These are phyloP conservation scores for Ulvella scutata DNA, from an alignment of 139 green algal species.

Conservation along the genomic window DNA sequence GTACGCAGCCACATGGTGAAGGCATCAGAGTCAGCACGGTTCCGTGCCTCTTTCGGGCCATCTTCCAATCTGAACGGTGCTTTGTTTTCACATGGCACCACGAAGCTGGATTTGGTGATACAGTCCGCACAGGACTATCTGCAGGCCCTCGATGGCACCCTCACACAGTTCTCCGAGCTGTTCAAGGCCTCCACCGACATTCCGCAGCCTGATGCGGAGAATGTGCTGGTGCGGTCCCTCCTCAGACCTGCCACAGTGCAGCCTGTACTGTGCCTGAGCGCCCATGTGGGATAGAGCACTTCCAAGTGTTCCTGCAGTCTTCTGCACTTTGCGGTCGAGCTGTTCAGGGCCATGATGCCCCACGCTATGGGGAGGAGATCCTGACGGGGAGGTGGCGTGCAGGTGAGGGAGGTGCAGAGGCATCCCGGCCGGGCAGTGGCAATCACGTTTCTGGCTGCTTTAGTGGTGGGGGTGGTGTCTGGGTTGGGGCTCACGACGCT, in stretches of 20 bases:
- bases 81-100: background rate
- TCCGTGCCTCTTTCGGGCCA: background rate
- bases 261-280: no score
- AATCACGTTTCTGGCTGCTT: background rate
- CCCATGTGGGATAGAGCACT: no score
- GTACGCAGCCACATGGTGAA: background rate
- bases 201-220: background rate
- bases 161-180: background rate
- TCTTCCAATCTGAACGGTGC: background rate
- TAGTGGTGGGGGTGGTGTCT: background rate
- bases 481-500: background rate
- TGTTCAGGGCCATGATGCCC: no score
- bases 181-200: background rate
- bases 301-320: no score
- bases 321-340: no score
- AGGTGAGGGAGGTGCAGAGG: no score
- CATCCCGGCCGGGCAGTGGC: background rate
- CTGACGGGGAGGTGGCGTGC: no score
- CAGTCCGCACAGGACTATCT: no score
- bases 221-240: background rate
- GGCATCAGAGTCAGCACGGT: background rate
- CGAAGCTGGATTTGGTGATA: background rate
- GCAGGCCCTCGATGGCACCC: background rate
- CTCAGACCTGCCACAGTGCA: no score
- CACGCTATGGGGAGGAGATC: no score